phyloP scores from a whole-genome alignment of 371 early-diverging fungal genomes.

The Mucor circinelloides region DNA sequence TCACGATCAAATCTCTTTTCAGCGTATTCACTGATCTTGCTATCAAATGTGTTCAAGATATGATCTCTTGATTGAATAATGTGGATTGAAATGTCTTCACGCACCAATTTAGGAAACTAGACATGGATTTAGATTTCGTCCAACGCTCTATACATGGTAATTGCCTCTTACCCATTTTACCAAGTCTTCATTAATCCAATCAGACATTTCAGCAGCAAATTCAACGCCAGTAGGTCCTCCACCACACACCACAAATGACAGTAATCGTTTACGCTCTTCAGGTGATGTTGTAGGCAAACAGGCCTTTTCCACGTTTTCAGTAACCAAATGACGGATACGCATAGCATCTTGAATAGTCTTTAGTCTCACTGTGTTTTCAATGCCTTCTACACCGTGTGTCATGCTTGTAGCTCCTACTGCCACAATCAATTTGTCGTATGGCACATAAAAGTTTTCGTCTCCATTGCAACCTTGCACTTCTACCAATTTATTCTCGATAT shows the following conservation, averaged over 20 bases:
- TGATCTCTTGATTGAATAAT: conserved; percentile 79
- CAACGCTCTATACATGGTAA: neutral
- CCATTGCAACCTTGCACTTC: conserved; percentile 45
- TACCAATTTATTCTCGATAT: conserved; percentile 65
- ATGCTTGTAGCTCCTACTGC: conserved; percentile 82
- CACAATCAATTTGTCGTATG: conserved; percentile 82
- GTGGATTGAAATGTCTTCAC: conserved; percentile 68
- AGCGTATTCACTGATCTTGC: conserved; percentile 65
- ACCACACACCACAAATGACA: conserved; percentile 86
- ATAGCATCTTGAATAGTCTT: conserved; percentile 79
- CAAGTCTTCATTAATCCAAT: conserved; percentile 84
- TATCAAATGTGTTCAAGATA: conserved; percentile 84
- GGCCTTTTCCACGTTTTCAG: conserved; percentile 85
- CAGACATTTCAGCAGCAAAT: conserved; percentile 84
- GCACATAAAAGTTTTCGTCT: conserved; percentile 54
- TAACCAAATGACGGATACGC: conserved; percentile 65
- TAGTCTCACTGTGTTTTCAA: conserved; percentile 70
- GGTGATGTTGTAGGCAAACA: conserved; percentile 72
- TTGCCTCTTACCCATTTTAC: conserved; percentile 57
- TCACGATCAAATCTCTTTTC: conserved; percentile 74
- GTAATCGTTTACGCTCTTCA: conserved; percentile 75
- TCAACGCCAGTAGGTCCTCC: conserved; percentile 84
- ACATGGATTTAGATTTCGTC: neutral
- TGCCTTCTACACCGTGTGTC: conserved; percentile 80
- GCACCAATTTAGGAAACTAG: conserved; percentile 62